Base-by-base conservation (phyloP, 805 yeast species). In the Wickerhamiella musiphila region DNA sequence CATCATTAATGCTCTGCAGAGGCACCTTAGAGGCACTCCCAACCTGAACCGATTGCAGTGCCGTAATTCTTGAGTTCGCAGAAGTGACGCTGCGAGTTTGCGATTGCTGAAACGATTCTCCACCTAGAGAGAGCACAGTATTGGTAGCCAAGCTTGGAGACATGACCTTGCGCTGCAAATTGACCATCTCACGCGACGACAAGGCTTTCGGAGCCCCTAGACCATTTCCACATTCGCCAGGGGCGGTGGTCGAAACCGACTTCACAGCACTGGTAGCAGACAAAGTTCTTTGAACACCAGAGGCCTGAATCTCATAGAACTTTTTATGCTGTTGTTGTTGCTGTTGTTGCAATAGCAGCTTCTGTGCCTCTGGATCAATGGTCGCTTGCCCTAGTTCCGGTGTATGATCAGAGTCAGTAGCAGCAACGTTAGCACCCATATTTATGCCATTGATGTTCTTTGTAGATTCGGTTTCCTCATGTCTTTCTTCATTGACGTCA, bases 271-370 rank as follows among this genome's bases (percentile, higher is more conserved):
- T 56, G 2, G 60, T 54, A 28, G 43, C 48, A 9, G 58, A 50
- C 13, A 65, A 61, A n/a, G n/a, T n/a, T 46, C 52, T 66, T 42
- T 55, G 62, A 29, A 70, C 63, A 8, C 79, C 79, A 2, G 76
- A 67, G 3, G 78, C 79, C 23, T 66, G 66, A 32, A 71, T 61
- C 41, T 72, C 77, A 32, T 64, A 67, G 42, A 60, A 66, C 26
- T 36, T n/a, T n/a, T n/a, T 23, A 34, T 4, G 36, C 39, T 6
- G 29, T 34, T 28, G 22, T 22, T n/a, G 27, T 35, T 7, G 32
- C 27, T 7, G 29, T 34, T 23, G 11, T 36, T 12, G 25, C 31
- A 15, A 8, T 20, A 10, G 28, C 28, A 16, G 33, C 23, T 20
- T 17, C 28, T 7, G 32, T 36, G 18, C 37, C 27, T 26, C 35